Evolutionary conservation across 2,329 filamentous ascomycete genomes (phyloP).

Genomic region (Xylaria sp.): DNA sequence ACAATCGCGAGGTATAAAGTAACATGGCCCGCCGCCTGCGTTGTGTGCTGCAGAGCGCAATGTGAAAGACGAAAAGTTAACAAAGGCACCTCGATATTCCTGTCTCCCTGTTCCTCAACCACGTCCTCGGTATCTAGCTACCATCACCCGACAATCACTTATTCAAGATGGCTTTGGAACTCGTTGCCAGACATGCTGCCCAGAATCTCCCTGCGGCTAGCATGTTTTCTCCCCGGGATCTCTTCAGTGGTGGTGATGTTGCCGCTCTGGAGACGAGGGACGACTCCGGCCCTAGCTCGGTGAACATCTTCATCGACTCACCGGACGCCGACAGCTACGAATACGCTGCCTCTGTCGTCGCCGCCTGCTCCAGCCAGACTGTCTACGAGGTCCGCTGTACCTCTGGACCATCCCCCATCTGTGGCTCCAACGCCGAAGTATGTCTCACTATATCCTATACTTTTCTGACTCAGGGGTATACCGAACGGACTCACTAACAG

Average conservation of each 20-base stretch:
- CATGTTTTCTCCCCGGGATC: slow-evolving; percentile 13
- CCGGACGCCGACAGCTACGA: slow-evolving; percentile 5
- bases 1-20: slow-evolving; percentile 20
- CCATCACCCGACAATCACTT: background rate
- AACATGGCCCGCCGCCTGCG: slow-evolving; percentile 19
- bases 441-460: background rate
- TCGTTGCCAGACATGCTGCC: slow-evolving; percentile 29
- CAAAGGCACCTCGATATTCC: background rate
- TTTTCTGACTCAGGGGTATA: background rate
- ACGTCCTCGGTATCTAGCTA: background rate
- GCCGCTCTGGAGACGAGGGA: slow-evolving; percentile 6
- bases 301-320: slow-evolving; percentile 33
- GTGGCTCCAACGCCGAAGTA: slow-evolving; percentile 21
- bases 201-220: slow-evolving; percentile 13
- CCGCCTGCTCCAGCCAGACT: slow-evolving; percentile 22
- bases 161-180: slow-evolving; percentile 27
- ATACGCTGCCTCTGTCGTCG: slow-evolving; percentile 35
- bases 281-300: background rate
- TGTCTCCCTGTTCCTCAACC: background rate
- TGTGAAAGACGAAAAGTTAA: background rate
- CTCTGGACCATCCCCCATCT: background rate
- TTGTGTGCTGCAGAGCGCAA: background rate
- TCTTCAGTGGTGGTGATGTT: background rate
- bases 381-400: slow-evolving; percentile 32
- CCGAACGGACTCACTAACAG: slow-evolving; percentile 11